Percentiles rank a stretch among this genome's conserved stretches.
Conservation (phyloP, 495 filamentous ascomycete genomes). For the Pseudomonodictys pantanalensis region DNA sequence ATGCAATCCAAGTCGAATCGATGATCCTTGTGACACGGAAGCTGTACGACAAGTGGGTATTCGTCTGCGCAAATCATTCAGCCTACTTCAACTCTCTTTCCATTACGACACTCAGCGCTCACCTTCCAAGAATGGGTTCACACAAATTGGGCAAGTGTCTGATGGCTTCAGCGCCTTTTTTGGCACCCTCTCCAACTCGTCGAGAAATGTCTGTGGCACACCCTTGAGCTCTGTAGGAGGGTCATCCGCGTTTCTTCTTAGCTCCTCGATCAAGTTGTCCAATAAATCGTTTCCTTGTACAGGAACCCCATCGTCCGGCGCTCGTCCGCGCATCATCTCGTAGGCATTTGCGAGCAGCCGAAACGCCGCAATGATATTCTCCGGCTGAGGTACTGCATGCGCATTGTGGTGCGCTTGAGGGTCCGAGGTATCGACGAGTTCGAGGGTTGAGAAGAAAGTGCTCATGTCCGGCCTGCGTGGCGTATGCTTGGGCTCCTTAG, state of each 20-base stretch:
- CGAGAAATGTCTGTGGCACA: constrained; percentile 76
- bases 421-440: constrained; percentile 56
- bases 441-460: constrained; percentile 79
- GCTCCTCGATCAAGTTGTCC: constrained; percentile 56
- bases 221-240: constrained; percentile 70
- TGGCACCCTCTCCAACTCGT: constrained; percentile 76
- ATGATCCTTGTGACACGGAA: constrained; percentile 81
- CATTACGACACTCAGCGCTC: constrained; percentile 33
- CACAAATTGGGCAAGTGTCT: constrained; percentile 83
- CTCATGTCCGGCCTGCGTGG: constrained; percentile 73
- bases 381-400: constrained; percentile 68
- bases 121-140: constrained; percentile 77
- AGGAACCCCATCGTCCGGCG: constrained; percentile 8
- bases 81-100: no score
- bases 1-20: constrained; percentile 92
- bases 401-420: constrained; percentile 51
- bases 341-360: constrained; percentile 61
- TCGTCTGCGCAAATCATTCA: no score
- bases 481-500: constrained; percentile 39
- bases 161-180: constrained; percentile 62
- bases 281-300: constrained; percentile 50
- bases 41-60: constrained; percentile 78
- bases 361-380: constrained; percentile 64
- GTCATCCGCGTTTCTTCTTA: constrained; percentile 61
- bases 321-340: constrained; percentile 42